Percentiles rank a stretch among this genome's conserved stretches.
Evolutionary conservation across 768 basidiomycete genomes (phyloP).

Genomic region (Clavaria fumosa): DNA sequence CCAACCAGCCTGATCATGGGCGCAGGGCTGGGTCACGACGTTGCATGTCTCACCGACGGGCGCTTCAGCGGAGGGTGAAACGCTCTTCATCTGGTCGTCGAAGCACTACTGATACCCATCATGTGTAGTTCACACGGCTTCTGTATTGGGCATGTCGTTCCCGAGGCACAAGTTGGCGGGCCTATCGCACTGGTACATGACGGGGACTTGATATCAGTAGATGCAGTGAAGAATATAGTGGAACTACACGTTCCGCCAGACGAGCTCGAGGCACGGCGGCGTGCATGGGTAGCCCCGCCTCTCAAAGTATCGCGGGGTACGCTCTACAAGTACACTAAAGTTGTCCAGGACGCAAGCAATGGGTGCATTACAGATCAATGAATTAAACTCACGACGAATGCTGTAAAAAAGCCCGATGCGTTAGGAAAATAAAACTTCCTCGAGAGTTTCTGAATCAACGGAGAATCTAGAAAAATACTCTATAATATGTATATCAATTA

Average conservation of each 20-base stretch:
- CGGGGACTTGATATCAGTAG: conserved; percentile 77
- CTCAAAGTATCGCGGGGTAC: conserved; percentile 74
- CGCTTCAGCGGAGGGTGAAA: conserved; percentile 93
- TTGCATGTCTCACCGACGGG: conserved; percentile 94
- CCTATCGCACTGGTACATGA: conserved; percentile 84
- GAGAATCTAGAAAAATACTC: too few relatives aligned
- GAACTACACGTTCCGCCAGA: conserved; percentile 62
- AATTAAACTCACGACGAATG: too few relatives aligned
- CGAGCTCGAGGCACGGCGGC: conserved; percentile 60
- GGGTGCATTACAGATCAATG: conserved; percentile 92
- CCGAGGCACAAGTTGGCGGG: conserved; percentile 89
- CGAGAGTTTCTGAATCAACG: too few relatives aligned
- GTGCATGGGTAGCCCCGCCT: conserved; percentile 69
- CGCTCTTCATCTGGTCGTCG: conserved; percentile 10
- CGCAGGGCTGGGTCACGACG: conserved; percentile 88
- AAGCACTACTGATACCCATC: background rate
- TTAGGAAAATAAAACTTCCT: too few relatives aligned
- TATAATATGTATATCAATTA: too few relatives aligned
- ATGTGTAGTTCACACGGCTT: conserved; percentile 85
- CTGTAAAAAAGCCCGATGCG: too few relatives aligned
- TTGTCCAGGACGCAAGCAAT: conserved; percentile 79
- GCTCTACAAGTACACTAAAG: conserved; percentile 78
- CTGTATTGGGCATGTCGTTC: conserved; percentile 92
- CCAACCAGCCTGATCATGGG: conserved; percentile 98
- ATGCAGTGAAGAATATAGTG: conserved; percentile 77